Evolutionary conservation across 306 rosid genomes (phyloP), one percentile per base, ranked within the genome.

Genomic region (Potentilla sterilis): DNA sequence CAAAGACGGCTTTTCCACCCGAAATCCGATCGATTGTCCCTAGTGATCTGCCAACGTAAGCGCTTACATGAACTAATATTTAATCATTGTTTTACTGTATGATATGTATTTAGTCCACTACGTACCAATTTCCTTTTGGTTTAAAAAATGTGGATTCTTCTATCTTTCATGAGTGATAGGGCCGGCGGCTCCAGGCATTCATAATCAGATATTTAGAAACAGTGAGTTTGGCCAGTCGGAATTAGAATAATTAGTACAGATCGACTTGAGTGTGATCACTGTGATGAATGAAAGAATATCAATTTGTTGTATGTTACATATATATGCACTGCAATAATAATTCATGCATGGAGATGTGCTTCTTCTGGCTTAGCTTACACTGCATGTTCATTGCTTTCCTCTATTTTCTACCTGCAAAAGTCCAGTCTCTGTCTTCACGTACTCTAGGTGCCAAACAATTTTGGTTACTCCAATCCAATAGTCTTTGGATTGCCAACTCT

Each of bases 31-130:
- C 14, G 1, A 13, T 68, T 68, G 7, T 46, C 72, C 54, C 18
- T 13, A 67, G 61, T 34, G 48, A 37, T 15, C 54, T 2, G 22
- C 38, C 52, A 41, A 73, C 76, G 76, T 57, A 57, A 73, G 76
- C 76, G 63, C 76, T 55, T 63, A 73, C 62, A 47, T 73, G 66
- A 59, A 59, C 32, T 59, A 4, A 59, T 22, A 57, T 1, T 4
- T 28, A 18, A n/a, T n/a, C 28, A 19, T 21, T 21, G 32, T 7
- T 55, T 51, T 16, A 6, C 58, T 44, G 40, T 37, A 18, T 0
- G 5, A 11, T 9, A 22, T 9, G 7, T 1, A 22, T 58, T 28
- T 9, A 28, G 40, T 32, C 37, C 64, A 28, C 66, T 32, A 6
- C 19, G 5, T 37, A 37, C 40, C 40, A 15, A 59, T 59, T 59